These are phyloP conservation scores for Monosporozyma siamensis DNA, from an alignment of 805 yeast species.

Conservation along the genomic window DNA sequence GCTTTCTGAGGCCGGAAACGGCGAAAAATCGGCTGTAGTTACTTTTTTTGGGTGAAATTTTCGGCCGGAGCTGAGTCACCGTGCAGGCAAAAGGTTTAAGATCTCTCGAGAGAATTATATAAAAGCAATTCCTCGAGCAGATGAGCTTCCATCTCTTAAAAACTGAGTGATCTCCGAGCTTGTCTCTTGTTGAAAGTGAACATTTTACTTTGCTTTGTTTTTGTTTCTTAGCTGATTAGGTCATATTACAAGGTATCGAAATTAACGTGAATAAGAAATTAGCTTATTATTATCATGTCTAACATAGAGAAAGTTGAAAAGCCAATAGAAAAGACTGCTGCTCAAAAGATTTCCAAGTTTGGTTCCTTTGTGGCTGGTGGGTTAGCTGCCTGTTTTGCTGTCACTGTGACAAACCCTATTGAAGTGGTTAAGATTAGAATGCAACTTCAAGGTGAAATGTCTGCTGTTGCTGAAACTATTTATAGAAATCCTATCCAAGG, in stretches of 20 bases:
- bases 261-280: not conserved
- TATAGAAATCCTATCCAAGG: constrained; percentile 88
- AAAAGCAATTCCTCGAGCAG: not conserved
- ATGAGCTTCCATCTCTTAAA: too few species aligned
- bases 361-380: constrained; percentile 91
- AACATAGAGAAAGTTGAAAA: constrained; percentile 3
- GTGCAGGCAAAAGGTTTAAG: too few species aligned
- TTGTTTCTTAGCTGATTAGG: not conserved
- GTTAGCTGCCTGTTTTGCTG: constrained; percentile 94
- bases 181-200: too few species aligned
- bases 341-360: constrained; percentile 51
- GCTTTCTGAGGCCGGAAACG: not conserved
- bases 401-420: constrained; percentile 91
- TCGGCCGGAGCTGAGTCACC: not conserved
- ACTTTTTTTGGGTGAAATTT: not conserved
- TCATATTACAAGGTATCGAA: too few species aligned
- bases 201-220: too few species aligned
- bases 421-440: constrained; percentile 91
- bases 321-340: constrained; percentile 34
- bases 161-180: too few species aligned
- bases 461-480: constrained; percentile 40
- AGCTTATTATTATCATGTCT: too few species aligned
- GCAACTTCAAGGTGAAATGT: constrained; percentile 93
- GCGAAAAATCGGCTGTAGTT: not conserved
- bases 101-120: not conserved